Conservation (phyloP, 768 basidiomycete genomes). For the Collybiopsis confluens region DNA sequence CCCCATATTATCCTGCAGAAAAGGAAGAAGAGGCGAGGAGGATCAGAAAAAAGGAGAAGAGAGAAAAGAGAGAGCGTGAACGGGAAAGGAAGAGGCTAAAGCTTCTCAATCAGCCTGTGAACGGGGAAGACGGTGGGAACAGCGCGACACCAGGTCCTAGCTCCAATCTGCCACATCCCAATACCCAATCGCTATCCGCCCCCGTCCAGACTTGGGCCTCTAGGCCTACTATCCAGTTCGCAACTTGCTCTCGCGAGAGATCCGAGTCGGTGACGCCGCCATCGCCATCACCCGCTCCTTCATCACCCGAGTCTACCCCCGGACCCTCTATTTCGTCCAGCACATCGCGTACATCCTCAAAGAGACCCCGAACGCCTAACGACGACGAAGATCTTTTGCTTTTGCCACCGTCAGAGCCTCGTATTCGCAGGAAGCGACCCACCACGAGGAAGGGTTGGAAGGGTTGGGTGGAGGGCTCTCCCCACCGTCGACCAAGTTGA, state of each 20-base stretch:
- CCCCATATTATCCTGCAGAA: slow-evolving; percentile 59
- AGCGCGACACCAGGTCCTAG: slow-evolving; percentile 27
- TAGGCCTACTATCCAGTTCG: slow-evolving; percentile 71
- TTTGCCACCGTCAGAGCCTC: slow-evolving; percentile 22
- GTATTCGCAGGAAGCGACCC: slow-evolving; percentile 54
- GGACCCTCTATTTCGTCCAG: slow-evolving; percentile 70
- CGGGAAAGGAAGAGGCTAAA: slow-evolving; percentile 43
- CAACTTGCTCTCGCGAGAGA: slow-evolving; percentile 49
- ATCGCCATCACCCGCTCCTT: slow-evolving; percentile 36
- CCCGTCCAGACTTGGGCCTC: slow-evolving; percentile 62
- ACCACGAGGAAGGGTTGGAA: slow-evolving; percentile 83
- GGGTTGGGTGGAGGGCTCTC: slow-evolving; percentile 87
- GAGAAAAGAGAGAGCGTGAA: slow-evolving; percentile 49
- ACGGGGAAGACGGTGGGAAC: slow-evolving; percentile 19
- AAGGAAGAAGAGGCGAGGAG: slow-evolving; percentile 53
- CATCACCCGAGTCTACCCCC: slow-evolving; percentile 70
- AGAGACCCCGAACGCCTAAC: slow-evolving; percentile 71
- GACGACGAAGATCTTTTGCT: slow-evolving; percentile 42
- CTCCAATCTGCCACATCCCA: slow-evolving; percentile 21
- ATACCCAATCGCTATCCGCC: slow-evolving; percentile 19
- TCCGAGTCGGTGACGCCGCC: slow-evolving; percentile 76
- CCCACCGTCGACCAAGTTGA: slow-evolving; percentile 76
- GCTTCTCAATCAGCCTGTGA: slow-evolving; percentile 21
- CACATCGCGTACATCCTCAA: slow-evolving; percentile 76
- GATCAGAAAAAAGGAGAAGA: slow-evolving; percentile 51